Percentiles rank a stretch among this genome's conserved stretches.
Evolutionary conservation across 495 filamentous ascomycete species (phyloP).

Genomic region (Hypoxylon intermedium): DNA sequence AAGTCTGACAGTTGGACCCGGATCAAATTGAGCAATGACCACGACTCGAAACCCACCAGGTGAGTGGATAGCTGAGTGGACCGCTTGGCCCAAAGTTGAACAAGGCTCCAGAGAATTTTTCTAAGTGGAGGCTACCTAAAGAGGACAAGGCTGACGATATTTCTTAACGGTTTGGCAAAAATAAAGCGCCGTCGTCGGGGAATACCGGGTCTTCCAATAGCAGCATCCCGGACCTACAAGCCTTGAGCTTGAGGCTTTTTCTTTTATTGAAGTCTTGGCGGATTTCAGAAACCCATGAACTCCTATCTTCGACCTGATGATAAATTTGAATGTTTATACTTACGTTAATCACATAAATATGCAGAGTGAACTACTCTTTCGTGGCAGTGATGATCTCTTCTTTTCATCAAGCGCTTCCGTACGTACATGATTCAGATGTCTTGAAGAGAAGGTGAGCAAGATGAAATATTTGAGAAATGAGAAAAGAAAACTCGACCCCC

Average conservation of each 20-base stretch:
- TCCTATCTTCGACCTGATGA: background rate
- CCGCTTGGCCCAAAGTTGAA: slow-evolving; percentile 15
- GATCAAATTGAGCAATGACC: slow-evolving; percentile 3
- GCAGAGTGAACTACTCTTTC: background rate
- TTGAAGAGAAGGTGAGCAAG: background rate
- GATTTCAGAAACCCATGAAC: slow-evolving; percentile 13
- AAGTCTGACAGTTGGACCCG: background rate
- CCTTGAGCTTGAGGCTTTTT: slow-evolving; percentile 26
- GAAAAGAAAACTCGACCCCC: slow-evolving; percentile 19
- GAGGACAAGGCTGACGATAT: slow-evolving; percentile 41
- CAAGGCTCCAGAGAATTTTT: slow-evolving; percentile 30
- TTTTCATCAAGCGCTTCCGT: no score
- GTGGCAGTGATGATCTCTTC: background rate
- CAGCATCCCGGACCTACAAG: slow-evolving; percentile 23
- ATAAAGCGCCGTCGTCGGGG: slow-evolving; percentile 19
- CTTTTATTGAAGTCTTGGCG: slow-evolving; percentile 15
- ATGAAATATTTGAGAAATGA: background rate
- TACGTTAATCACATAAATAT: background rate
- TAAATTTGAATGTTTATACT: background rate
- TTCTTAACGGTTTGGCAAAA: slow-evolving; percentile 25
- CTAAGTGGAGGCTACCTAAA: slow-evolving; percentile 40
- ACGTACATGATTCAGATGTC: background rate
- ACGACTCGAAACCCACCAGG: slow-evolving; percentile 27
- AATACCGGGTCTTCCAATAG: slow-evolving; percentile 35
- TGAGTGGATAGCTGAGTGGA: slow-evolving; percentile 18